phyloP scores from a whole-genome alignment of 2,329 filamentous ascomycete genomes.

The Colletotrichum sp. region DNA sequence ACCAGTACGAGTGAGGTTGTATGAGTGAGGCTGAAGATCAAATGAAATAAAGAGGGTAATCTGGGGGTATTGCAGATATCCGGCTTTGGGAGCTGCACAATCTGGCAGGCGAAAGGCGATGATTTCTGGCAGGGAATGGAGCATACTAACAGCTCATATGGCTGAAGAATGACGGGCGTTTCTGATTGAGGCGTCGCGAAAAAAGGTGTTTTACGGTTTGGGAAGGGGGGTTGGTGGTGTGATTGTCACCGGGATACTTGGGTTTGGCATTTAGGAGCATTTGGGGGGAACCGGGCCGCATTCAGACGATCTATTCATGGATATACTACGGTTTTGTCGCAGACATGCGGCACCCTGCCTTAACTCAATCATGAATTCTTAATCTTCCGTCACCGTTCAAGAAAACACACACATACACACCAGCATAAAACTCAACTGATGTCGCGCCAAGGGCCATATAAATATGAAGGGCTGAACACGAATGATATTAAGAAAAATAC shows the following conservation, averaged over 20 bases:
- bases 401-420: neutral
- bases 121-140: neutral
- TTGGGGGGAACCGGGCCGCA: neutral
- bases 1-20: constrained; percentile 24
- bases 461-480: neutral
- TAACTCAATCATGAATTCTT: neutral
- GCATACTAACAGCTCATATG: neutral
- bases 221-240: neutral
- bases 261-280: neutral
- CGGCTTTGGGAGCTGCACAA: neutral
- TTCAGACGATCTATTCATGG: neutral
- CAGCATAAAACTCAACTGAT: neutral
- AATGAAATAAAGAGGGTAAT: neutral
- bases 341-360: neutral
- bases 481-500: neutral
- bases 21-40: neutral
- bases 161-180: neutral
- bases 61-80: neutral
- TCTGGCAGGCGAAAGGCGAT: neutral
- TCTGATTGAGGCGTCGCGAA: neutral
- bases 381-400: neutral
- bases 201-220: neutral
- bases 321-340: neutral
- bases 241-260: neutral
- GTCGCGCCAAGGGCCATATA: neutral